Base-by-base conservation (phyloP, 2,329 filamentous ascomycete species). In the Penicillium sp. region DNA sequence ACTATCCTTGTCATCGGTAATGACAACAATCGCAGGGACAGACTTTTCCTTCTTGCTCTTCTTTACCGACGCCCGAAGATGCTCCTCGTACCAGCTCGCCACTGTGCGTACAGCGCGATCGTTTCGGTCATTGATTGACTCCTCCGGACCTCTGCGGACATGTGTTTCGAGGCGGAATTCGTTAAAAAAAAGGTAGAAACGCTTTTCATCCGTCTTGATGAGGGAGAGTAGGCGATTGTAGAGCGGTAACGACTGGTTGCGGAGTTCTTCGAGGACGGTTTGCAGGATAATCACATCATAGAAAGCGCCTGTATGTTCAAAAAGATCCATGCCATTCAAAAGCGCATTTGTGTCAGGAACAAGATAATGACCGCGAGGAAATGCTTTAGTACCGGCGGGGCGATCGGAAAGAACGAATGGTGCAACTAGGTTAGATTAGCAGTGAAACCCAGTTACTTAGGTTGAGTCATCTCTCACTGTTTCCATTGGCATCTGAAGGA, bases 111-210 rank as follows among this genome's bases (percentile, higher is more conserved):
- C 91, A 40, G 94, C 92, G 58, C 92, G 87, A 72, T 99, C 95
- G 69, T 99, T 99, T 51, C 94, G 85, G 72, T 99, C 94, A 71
- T 99, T 99, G 75, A 99, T 94, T 3, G 85, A 89, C 78, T 99
- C 94, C 33, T 90, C 88, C 5, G 82, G 74, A 18, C 87, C 83
- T 58, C 94, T 83, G 24, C 83, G 77, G 44, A 97, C 85, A 68
- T 96, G 90, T 0, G 94, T 99, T 74, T 99, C 95, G 34, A 92
- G 80, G 48, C 93, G 85, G 70, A 99, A 99, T 67, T 99, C 94
- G 73, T 99, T 99, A 84, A 97, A 97, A 73, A 99, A 99, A 48
- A 99, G 91, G 69, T 97, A 97, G 72, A 96, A 97, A 51, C 93
- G 87, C 80, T 99, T 99, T 62, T 96, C 92, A 66, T 96, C 92